Evolutionary conservation across 2,329 filamentous ascomycete genomes (phyloP), one percentile per base, ranked within the genome.

Genomic region (Colletotrichum theobromicola): DNA sequence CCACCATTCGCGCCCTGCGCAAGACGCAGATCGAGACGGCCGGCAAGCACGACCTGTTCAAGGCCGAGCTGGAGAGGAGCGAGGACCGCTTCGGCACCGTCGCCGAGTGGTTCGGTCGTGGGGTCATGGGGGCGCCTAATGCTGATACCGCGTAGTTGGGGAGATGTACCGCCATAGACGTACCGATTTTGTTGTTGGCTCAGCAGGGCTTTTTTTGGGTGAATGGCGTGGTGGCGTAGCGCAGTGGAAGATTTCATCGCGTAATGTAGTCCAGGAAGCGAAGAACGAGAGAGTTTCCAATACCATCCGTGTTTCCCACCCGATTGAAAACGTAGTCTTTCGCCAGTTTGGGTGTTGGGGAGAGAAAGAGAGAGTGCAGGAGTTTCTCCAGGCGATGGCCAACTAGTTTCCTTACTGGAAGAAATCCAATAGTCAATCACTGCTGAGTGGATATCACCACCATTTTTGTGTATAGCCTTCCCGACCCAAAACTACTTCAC

Each of bases 41-140:
- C 0, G 94, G 93, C 77, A 91, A 95, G 80, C 96, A 98, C 85
- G 96, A 98, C 78, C 85, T 98, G 79, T 99, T 99, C 86, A 90
- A 92, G 83, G 91, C 94, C 74, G 95, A 95, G 78, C 84, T 99
- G 77, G 92, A 92, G 80, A 85, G 93, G 77, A 95, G 94, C 70
- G 92, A 92, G 50, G 96, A 98, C 83, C 90, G 94, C 67, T 98
- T 98, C 83, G 94, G 91, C n/a, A 96, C 95, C 2, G 91, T 98
- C 70, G 95, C 95, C 75, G 95, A 98, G 81, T 99, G 97, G 91
- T 98, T 98, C 87, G 96, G 96, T 1, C 88, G 96, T 72, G 96
- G 97, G 1, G 95, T 98, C 5, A 98, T 98, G 95, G 90, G 88
- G 30, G 88, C 80, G 21, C 81, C 83, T 74, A 82, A 79, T 75